phyloP scores from a whole-genome alignment of 768 basidiomycete species.

The Calocybe cyanea region DNA sequence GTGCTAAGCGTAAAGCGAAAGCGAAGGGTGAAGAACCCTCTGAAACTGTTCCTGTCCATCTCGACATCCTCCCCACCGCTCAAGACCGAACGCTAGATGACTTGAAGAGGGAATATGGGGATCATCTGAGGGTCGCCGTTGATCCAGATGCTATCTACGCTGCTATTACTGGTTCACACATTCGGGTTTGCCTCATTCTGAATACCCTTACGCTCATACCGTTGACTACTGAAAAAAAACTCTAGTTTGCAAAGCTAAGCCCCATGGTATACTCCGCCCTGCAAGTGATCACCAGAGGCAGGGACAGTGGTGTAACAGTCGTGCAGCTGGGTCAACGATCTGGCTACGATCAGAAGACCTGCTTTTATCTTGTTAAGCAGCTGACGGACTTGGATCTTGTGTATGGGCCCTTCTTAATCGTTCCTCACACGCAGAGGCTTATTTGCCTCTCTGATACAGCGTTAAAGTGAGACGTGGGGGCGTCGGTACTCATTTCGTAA shows the following conservation, averaged over 20 bases:
- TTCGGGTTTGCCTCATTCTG: slow-evolving; percentile 49
- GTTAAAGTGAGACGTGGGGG: slow-evolving; percentile 78
- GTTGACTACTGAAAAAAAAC: slow-evolving; percentile 7
- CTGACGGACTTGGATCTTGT: slow-evolving; percentile 70
- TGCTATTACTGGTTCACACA: slow-evolving; percentile 83
- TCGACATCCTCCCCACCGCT: slow-evolving; percentile 55
- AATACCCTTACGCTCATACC: not conserved
- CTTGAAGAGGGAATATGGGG: slow-evolving; percentile 54
- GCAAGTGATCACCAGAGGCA: slow-evolving; percentile 78
- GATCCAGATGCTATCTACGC: slow-evolving; percentile 71
- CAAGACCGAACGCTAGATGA: slow-evolving; percentile 51
- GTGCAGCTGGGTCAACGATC: slow-evolving; percentile 75
- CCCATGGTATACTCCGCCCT: slow-evolving; percentile 83
- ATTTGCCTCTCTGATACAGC: slow-evolving; percentile 28
- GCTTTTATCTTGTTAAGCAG: slow-evolving; percentile 81
- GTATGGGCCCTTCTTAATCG: slow-evolving; percentile 35
- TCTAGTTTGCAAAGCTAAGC: slow-evolving; percentile 73
- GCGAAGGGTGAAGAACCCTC: slow-evolving; percentile 47
- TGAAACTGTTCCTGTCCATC: slow-evolving; percentile 38
- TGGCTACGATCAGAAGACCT: slow-evolving; percentile 85
- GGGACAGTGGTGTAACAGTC: slow-evolving; percentile 74
- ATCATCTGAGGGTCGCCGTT: slow-evolving; percentile 66
- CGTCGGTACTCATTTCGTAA: slow-evolving; percentile 70
- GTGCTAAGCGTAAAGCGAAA: slow-evolving; percentile 62
- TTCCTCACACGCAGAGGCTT: not conserved